These are phyloP conservation scores for Fusarium kyushuense DNA, from an alignment of 2,329 filamentous ascomycete species.

Conservation along the genomic window DNA sequence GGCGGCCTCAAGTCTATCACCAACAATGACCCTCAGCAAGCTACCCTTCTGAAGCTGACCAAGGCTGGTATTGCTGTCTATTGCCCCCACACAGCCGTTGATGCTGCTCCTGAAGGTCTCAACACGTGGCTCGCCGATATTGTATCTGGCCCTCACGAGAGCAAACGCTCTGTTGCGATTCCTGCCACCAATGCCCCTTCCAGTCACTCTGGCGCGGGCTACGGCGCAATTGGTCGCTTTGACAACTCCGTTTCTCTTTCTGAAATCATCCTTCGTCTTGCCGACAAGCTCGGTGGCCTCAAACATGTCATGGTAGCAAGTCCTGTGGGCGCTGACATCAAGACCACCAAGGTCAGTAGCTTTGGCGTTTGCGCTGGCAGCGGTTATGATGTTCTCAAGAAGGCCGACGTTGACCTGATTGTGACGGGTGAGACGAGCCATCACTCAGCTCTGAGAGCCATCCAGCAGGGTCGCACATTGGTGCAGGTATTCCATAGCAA, in stretches of 20 bases:
- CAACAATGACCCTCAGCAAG: slow-evolving; percentile 85
- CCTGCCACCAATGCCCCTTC: slow-evolving; percentile 59
- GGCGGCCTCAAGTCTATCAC: slow-evolving; percentile 90
- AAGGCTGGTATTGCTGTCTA: slow-evolving; percentile 94
- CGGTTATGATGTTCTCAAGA: slow-evolving; percentile 80
- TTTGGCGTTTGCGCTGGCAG: slow-evolving; percentile 93
- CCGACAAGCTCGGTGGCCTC: slow-evolving; percentile 76
- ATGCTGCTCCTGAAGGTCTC: slow-evolving; percentile 85
- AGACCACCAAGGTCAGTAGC: slow-evolving; percentile 65
- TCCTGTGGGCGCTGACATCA: slow-evolving; percentile 61
- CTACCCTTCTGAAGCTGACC: slow-evolving; percentile 82
- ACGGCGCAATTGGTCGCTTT: slow-evolving; percentile 64
- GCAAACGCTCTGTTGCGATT: slow-evolving; percentile 58
- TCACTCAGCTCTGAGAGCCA: slow-evolving; percentile 88
- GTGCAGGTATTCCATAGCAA: slow-evolving; percentile 93
- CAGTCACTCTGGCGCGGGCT: slow-evolving; percentile 62
- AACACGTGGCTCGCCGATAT: slow-evolving; percentile 96
- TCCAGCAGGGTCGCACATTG: slow-evolving; percentile 84
- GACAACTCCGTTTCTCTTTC: slow-evolving; percentile 54
- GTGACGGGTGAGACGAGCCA: slow-evolving; percentile 96
- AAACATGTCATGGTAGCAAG: slow-evolving; percentile 63
- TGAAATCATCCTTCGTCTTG: slow-evolving; percentile 65
- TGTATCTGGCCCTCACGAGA: slow-evolving; percentile 68
- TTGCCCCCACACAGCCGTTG: slow-evolving; percentile 93
- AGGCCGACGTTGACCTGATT: slow-evolving; percentile 78